phyloP scores from a whole-genome alignment of 2,329 filamentous ascomycete species.

The Talaromyces sp. region DNA sequence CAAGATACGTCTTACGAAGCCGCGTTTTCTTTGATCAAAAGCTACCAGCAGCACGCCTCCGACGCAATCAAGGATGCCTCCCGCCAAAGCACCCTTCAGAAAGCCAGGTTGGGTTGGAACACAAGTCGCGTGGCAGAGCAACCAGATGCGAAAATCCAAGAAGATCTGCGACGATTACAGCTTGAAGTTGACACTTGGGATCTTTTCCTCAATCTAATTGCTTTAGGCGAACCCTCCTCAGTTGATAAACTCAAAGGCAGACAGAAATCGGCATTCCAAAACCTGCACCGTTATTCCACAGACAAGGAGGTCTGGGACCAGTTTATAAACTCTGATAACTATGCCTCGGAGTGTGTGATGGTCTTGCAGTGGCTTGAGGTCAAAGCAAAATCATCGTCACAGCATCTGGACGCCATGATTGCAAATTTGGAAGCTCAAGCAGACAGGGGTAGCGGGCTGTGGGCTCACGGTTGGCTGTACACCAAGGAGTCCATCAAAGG shows the following conservation, averaged over 20 bases:
- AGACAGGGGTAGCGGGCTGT: slow-evolving; percentile 68
- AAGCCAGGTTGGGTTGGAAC: slow-evolving; percentile 30
- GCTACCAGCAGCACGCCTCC: slow-evolving; percentile 56
- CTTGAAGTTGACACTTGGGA: slow-evolving; percentile 89
- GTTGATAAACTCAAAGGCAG: slow-evolving; percentile 33
- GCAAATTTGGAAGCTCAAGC: slow-evolving; percentile 69
- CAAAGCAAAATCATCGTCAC: slow-evolving; percentile 62
- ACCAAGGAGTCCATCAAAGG: slow-evolving; percentile 86
- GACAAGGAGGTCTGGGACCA: slow-evolving; percentile 63
- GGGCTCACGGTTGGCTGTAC: slow-evolving; percentile 86
- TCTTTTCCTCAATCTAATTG: slow-evolving; percentile 68
- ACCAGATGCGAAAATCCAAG: slow-evolving; percentile 23
- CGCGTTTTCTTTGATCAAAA: slow-evolving; percentile 62
- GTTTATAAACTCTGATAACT: slow-evolving; percentile 67
- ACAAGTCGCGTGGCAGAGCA: slow-evolving; percentile 19
- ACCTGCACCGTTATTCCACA: slow-evolving; percentile 52
- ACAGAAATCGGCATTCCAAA: slow-evolving; percentile 38
- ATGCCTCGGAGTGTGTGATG: slow-evolving; percentile 70
- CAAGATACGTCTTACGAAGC: slow-evolving; percentile 49
- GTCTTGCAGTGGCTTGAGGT: slow-evolving; percentile 83
- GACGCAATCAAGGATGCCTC: slow-evolving; percentile 45
- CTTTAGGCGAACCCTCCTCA: slow-evolving; percentile 57
- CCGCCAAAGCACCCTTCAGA: slow-evolving; percentile 36
- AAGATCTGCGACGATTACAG: slow-evolving; percentile 58
- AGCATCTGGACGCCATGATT: slow-evolving; percentile 70